Evolutionary conservation across 2,329 filamentous ascomycete species (phyloP).

Genomic region (Fusarium continuum): DNA sequence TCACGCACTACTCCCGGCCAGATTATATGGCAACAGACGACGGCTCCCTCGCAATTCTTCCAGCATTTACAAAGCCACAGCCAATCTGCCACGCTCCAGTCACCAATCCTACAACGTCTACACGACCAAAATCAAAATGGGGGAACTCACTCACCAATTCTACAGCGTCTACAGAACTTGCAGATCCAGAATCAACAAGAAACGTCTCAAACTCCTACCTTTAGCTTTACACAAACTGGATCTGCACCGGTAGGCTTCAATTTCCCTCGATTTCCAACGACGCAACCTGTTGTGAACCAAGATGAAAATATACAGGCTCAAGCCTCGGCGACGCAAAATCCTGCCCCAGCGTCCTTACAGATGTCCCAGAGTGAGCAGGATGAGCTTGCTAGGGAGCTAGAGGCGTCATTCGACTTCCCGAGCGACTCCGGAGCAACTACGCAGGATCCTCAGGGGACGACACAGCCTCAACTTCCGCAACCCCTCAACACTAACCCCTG

Average conservation of each 20-base stretch:
- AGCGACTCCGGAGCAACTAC: neutral
- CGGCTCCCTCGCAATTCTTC: neutral
- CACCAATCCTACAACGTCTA: too few species aligned
- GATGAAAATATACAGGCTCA: neutral
- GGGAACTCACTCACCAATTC: too few species aligned
- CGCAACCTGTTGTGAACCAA: neutral
- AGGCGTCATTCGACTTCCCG: neutral
- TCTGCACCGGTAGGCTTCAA: neutral
- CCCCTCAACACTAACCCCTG: neutral
- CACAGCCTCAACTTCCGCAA: neutral
- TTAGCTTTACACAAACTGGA: neutral
- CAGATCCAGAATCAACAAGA: neutral
- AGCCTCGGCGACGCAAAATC: too few species aligned
- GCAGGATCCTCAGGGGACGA: too few species aligned
- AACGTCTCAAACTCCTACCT: neutral
- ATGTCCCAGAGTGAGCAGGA: neutral
- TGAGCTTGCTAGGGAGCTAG: neutral
- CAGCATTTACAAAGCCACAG: neutral
- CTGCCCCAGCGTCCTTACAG: too few species aligned
- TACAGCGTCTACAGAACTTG: too few species aligned
- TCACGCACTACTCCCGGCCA: too few species aligned
- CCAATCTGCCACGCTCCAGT: too few species aligned
- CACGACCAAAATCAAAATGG: neutral
- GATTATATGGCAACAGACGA: too few species aligned
- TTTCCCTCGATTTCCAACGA: neutral